Conservation (phyloP, 805 yeast genomes). For the Candida tallmaniae region DNA sequence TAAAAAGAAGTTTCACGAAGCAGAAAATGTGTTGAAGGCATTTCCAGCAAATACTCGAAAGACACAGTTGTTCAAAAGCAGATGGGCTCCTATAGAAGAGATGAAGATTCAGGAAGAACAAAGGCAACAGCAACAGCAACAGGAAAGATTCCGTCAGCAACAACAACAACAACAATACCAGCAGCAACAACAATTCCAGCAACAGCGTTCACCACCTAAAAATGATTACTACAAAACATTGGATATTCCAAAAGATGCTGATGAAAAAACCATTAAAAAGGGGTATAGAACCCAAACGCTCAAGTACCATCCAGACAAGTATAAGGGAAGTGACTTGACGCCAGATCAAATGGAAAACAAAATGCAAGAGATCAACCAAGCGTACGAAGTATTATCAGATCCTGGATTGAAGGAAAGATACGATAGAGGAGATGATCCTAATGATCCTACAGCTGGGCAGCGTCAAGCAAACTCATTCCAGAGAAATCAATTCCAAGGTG, state of each 20-base stretch:
- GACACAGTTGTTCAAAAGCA: conserved; percentile 34
- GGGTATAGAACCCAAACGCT: conserved; percentile 77
- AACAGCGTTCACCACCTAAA: conserved; percentile 21
- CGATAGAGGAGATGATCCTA: conserved; percentile 59
- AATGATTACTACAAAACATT: conserved; percentile 79
- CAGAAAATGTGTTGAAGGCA: conserved; percentile 29
- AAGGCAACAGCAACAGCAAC: conserved; percentile 32
- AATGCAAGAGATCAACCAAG: conserved; percentile 91
- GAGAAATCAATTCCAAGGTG: no score
- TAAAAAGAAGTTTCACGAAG: conserved; percentile 32
- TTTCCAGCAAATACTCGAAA: conserved; percentile 33
- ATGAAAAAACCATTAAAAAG: conserved; percentile 65
- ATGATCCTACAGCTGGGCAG: conserved; percentile 26
- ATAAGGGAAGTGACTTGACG: conserved; percentile 59
- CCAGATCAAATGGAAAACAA: conserved; percentile 69
- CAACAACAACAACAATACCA: conserved; percentile 42
- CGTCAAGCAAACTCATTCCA: conserved; percentile 9
- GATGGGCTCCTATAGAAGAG: conserved; percentile 27
- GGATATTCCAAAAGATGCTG: conserved; percentile 64
- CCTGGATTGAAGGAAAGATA: conserved; percentile 60
- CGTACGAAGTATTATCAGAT: conserved; percentile 79
- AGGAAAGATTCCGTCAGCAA: conserved; percentile 36
- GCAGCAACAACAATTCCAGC: conserved; percentile 28
- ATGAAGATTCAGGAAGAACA: conserved; percentile 25
- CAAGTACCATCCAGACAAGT: conserved; percentile 90